phyloP scores from a whole-genome alignment of 257 asterid species.

The Solanum acaule region DNA sequence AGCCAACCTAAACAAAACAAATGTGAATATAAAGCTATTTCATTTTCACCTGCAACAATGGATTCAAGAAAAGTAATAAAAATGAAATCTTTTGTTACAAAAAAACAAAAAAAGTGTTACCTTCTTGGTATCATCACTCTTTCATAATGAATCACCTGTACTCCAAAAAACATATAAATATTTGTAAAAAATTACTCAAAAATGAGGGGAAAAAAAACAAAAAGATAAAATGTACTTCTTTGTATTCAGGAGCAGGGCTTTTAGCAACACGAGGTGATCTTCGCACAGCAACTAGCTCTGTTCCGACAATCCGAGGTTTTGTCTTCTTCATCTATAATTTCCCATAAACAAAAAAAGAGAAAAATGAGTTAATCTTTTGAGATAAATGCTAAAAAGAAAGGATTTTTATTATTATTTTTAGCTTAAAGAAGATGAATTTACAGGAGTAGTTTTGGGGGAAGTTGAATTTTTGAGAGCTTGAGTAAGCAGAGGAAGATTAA shows the following conservation, averaged over 20 bases:
- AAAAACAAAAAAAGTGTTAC: background rate
- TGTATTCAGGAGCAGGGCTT: slow-evolving; percentile 46
- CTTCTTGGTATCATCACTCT: slow-evolving; percentile 67
- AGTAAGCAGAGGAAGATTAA: slow-evolving; percentile 73
- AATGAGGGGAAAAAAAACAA: background rate
- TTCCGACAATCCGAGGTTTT: slow-evolving; percentile 54
- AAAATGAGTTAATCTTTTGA: background rate
- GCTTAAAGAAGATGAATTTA: slow-evolving; percentile 5
- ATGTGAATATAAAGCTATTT: background rate
- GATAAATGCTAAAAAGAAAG: background rate
- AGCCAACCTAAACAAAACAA: slow-evolving; percentile 26
- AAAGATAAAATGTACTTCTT: slow-evolving; percentile 36
- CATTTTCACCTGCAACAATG: background rate
- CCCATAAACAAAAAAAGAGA: background rate
- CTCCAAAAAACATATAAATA: background rate
- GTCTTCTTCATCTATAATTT: slow-evolving; percentile 46
- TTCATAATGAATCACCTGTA: slow-evolving; percentile 52
- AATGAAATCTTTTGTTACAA: background rate
- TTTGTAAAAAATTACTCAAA: background rate
- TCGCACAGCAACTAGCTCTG: slow-evolving; percentile 75
- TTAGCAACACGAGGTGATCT: slow-evolving; percentile 62
- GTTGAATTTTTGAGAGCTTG: slow-evolving; percentile 47
- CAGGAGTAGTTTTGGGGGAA: slow-evolving; percentile 78
- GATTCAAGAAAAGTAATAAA: background rate
- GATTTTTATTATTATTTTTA: background rate